Percentiles rank a stretch among this genome's conserved stretches.
phyloP scores from a whole-genome alignment of 768 basidiomycete species.

The Hydnomerulius pinastri region DNA sequence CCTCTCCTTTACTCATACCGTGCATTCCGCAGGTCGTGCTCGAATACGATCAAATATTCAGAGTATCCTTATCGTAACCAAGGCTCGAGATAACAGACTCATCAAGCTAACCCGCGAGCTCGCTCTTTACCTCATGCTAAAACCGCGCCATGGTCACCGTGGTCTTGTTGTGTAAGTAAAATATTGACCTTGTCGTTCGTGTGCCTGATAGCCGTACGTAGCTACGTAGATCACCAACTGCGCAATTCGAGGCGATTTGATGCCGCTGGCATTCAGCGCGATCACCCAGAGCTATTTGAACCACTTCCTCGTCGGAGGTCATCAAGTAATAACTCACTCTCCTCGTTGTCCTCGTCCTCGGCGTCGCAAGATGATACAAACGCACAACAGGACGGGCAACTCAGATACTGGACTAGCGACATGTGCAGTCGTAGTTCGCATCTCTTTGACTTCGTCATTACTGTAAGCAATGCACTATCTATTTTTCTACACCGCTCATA shows the following conservation, averaged over 20 bases:
- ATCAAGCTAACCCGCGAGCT: slow-evolving; percentile 94
- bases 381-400: slow-evolving; percentile 74
- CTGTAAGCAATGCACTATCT: slow-evolving; percentile 55
- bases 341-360: slow-evolving; percentile 53
- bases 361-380: slow-evolving; percentile 41
- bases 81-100: slow-evolving; percentile 94
- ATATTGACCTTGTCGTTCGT: slow-evolving; percentile 15
- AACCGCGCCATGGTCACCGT: slow-evolving; percentile 63
- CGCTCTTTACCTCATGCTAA: slow-evolving; percentile 93
- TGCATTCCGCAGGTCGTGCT: slow-evolving; percentile 70
- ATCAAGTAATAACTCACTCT: slow-evolving; percentile 64
- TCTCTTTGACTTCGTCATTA: slow-evolving; percentile 96
- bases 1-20: slow-evolving; percentile 10
- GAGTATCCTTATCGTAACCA: slow-evolving; percentile 92
- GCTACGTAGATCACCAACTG: slow-evolving; percentile 94
- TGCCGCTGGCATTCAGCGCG: slow-evolving; percentile 81
- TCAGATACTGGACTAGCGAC: slow-evolving; percentile 95
- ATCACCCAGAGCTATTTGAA: slow-evolving; percentile 85
- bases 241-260: slow-evolving; percentile 90
- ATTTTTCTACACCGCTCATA: slow-evolving; percentile 12
- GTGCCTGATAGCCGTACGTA: slow-evolving; percentile 32
- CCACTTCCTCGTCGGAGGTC: slow-evolving; percentile 77
- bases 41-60: slow-evolving; percentile 91
- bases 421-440: slow-evolving; percentile 93
- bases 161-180: slow-evolving; percentile 81